These are phyloP conservation scores for Pythium rishiriense DNA, from an alignment of 352 stramenopile genomes.

Conservation along the genomic window DNA sequence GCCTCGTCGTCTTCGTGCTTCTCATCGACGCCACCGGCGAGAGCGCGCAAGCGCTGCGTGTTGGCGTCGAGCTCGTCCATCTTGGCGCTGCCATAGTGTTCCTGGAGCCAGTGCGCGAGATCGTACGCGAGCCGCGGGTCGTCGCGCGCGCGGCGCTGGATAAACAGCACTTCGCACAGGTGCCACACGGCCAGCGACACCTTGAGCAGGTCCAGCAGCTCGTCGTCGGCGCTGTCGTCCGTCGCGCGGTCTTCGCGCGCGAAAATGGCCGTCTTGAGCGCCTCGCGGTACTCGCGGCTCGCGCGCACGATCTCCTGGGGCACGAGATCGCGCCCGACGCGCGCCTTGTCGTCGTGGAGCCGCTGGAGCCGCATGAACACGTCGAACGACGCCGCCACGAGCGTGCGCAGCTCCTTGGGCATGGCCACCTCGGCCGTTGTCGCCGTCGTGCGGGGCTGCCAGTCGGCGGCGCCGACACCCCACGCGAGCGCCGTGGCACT, in stretches of 20 bases:
- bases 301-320: slow-evolving; percentile 43
- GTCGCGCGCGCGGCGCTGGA: slow-evolving; percentile 53
- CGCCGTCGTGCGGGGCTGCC: slow-evolving; percentile 21
- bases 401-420: slow-evolving; percentile 50
- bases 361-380: slow-evolving; percentile 44
- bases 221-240: slow-evolving; percentile 23
- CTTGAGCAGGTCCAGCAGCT: slow-evolving; percentile 53
- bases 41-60: slow-evolving; percentile 41
- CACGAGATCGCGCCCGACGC: slow-evolving; percentile 24
- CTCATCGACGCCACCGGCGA: slow-evolving; percentile 14
- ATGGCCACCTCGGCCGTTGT: slow-evolving; percentile 33
- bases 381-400: slow-evolving; percentile 63
- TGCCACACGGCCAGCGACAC: slow-evolving; percentile 80
- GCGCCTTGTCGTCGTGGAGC: slow-evolving; percentile 17
- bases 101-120: slow-evolving; percentile 69
- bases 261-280: slow-evolving; percentile 67
- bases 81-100: slow-evolving; percentile 61
- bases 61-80: slow-evolving; percentile 56
- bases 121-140: slow-evolving; percentile 71
- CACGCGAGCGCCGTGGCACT: slow-evolving; percentile 35
- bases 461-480: slow-evolving; percentile 51
- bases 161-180: slow-evolving; percentile 73
- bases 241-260: slow-evolving; percentile 50
- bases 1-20: slow-evolving; percentile 42
- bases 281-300: slow-evolving; percentile 73